Evolutionary conservation across 805 yeast genomes (phyloP).

Genomic region (Kazachstania kunashirensis): DNA sequence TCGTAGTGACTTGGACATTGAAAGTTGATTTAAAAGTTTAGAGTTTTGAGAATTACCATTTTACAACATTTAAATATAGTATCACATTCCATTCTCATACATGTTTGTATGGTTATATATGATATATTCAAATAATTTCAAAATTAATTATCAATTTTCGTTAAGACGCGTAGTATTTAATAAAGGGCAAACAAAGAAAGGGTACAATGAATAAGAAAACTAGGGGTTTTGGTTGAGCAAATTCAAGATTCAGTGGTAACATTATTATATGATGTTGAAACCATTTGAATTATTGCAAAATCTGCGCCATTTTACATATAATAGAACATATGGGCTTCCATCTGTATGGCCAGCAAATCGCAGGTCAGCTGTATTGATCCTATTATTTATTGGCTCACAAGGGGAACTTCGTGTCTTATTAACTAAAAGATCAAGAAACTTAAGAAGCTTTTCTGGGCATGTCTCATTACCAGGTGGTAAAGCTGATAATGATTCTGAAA

Average conservation of each 20-base stretch:
- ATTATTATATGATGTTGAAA: conserved; percentile 10
- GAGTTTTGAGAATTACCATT: no score
- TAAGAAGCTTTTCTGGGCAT: conserved; percentile 78
- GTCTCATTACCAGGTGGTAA: conserved; percentile 92
- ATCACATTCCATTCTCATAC: no score
- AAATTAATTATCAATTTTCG: no score
- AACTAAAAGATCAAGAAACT: conserved; percentile 62
- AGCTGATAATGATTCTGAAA: conserved; percentile 59
- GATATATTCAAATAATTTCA: no score
- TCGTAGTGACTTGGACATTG: conserved; percentile 52
- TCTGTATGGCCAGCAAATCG: conserved; percentile 65
- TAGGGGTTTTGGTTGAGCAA: no score
- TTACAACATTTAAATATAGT: no score
- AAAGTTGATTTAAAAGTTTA: conserved; percentile 24
- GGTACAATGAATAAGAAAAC: no score
- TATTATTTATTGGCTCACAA: conserved; percentile 59
- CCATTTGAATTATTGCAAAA: conserved; percentile 15
- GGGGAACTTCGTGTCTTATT: conserved; percentile 73
- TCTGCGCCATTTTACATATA: conserved; percentile 12
- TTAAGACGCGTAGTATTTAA: no score
- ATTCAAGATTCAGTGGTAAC: no score
- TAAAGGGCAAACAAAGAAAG: no score
- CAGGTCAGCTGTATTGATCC: conserved; percentile 69
- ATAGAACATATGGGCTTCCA: conserved; percentile 16
- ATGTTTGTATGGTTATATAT: no score